These are phyloP conservation scores for Acacia acuminata DNA, from an alignment of 306 rosid species.

Conservation along the genomic window DNA sequence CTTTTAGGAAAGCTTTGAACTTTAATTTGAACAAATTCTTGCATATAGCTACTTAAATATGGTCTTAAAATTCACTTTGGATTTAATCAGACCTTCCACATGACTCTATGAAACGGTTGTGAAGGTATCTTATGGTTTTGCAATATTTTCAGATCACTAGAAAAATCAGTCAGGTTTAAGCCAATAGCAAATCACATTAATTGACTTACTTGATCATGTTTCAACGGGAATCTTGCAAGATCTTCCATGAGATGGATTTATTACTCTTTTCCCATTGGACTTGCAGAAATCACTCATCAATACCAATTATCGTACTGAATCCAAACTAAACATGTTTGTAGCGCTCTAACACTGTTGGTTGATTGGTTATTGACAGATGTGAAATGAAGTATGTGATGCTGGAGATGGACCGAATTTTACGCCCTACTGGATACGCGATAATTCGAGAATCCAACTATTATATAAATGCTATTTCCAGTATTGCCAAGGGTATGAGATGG, in stretches of 20 bases:
- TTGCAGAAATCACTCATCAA: background rate
- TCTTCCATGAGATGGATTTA: background rate
- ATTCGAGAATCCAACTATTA: slow-evolving; percentile 82
- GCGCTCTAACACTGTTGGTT: slow-evolving; percentile 17
- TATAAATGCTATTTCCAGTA: slow-evolving; percentile 64
- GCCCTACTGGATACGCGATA: slow-evolving; percentile 75
- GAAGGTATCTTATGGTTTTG: too few species aligned
- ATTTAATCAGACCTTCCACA: background rate
- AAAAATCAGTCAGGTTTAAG: background rate
- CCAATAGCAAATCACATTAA: background rate
- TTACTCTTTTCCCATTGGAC: background rate
- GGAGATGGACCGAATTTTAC: slow-evolving; percentile 93
- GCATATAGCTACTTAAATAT: background rate
- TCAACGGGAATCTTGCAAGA: slow-evolving; percentile 21
- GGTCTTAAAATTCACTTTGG: background rate
- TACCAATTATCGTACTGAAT: background rate
- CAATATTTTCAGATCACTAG: too few species aligned
- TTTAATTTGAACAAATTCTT: background rate
- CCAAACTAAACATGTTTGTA: background rate
- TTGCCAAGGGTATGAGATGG: slow-evolving; percentile 88
- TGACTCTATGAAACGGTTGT: background rate
- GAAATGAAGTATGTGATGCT: slow-evolving; percentile 85
- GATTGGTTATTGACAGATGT: slow-evolving; percentile 57
- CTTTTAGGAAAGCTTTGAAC: background rate
- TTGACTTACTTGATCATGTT: background rate